Evolutionary conservation across 2,329 filamentous ascomycete genomes (phyloP), one percentile per base, ranked within the genome.

Genomic region (Sclerotinia glacialis): DNA sequence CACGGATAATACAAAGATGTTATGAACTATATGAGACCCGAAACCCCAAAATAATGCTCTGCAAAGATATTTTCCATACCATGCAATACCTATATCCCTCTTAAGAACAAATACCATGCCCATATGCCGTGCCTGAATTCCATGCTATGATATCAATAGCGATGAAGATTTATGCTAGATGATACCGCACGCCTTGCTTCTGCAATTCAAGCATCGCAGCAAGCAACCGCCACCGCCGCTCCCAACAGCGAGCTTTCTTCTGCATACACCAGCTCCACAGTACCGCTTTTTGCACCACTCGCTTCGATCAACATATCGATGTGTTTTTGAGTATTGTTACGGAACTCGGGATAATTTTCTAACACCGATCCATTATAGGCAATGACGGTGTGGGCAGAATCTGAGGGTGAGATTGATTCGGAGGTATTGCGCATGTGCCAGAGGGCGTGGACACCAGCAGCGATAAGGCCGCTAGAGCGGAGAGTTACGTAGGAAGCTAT

Each of bases 291-390:
- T 71, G 81, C 68, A 75, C 79, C 60, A 75, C 80, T 72, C 73
- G 75, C 67, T 70, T 77, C 59, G 72, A 86, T 82, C 11, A 93
- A 79, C 49, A 81, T 79, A 72, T 92, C 81, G 56, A 93, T 78
- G 71, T 87, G 86, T 7, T 75, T 75, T 76, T 93, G 90, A 73
- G 87, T 88, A 52, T 79, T 81, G 42, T 77, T 78, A 28, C 84
- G 80, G 76, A 92, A 94, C 9, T 81, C 80, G 0, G 91, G 90
- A 74, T 93, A 94, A 72, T 89, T 88, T 77, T 93, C 90, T 62
- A 93, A 87, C 60, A 94, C 89, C 37, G 88, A 90, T 54, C 91
- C 91, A 74, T 92, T 93, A 78, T 89, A 93, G 4, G 89, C 89
- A n/a, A 94, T 85, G 2, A 85, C 82, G 3, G 85, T 87, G 66